Conservation (phyloP, 2,329 filamentous ascomycete species). For the Boeremia exigua region DNA sequence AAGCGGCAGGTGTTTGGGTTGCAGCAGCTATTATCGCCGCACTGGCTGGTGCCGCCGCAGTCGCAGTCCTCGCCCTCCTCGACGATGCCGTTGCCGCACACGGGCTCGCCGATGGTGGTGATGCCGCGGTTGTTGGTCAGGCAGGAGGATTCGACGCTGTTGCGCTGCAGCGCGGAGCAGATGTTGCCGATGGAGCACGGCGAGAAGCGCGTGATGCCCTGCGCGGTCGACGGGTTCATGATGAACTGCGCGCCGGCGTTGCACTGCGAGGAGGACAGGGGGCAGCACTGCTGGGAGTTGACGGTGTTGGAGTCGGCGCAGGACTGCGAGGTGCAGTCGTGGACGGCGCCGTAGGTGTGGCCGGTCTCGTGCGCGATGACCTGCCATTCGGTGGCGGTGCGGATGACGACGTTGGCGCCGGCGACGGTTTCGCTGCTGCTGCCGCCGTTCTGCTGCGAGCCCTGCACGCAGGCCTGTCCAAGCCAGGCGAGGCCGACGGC, state of each 20-base stretch:
- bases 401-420: constrained; percentile 87
- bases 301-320: constrained; percentile 69
- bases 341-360: constrained; percentile 94
- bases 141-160: constrained; percentile 77
- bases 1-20: constrained; percentile 87
- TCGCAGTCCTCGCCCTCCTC: constrained; percentile 95
- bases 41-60: constrained; percentile 79
- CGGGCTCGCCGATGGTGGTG: constrained; percentile 77
- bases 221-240: constrained; percentile 90
- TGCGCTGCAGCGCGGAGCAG: constrained; percentile 80
- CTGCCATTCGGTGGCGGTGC: constrained; percentile 87
- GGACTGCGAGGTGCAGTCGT: constrained; percentile 78
- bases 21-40: constrained; percentile 80
- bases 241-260: constrained; percentile 81
- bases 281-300: constrained; percentile 77
- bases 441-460: constrained; percentile 54
- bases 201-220: constrained; percentile 79
- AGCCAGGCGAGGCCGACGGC: constrained; percentile 94
- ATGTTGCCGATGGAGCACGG: constrained; percentile 92
- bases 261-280: constrained; percentile 70
- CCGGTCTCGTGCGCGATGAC: constrained; percentile 94
- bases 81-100: constrained; percentile 97
- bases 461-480: constrained; percentile 78
- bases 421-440: constrained; percentile 73
- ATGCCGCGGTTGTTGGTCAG: constrained; percentile 86